Conservation (phyloP, 2,329 filamentous ascomycete species). For the Ophiocordyceps camponoti-floridani region DNA sequence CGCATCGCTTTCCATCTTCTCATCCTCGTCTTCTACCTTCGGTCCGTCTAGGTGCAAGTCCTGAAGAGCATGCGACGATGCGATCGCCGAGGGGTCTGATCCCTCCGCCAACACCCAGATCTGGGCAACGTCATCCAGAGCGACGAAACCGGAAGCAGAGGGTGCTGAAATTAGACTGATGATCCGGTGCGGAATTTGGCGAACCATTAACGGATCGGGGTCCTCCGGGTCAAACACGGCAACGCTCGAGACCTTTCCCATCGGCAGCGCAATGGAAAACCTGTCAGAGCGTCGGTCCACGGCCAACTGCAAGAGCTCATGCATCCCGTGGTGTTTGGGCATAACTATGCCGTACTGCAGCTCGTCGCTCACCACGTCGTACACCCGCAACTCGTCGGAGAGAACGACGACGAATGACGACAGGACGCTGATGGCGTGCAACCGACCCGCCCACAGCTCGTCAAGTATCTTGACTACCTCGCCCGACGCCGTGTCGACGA, state of each 20-base stretch:
- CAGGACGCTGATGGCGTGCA: slow-evolving; percentile 53
- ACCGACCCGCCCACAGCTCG: slow-evolving; percentile 45
- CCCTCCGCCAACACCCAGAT: slow-evolving; percentile 46
- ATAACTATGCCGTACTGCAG: slow-evolving; percentile 49
- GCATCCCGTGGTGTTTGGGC: slow-evolving; percentile 18
- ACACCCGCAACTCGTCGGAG: slow-evolving; percentile 57
- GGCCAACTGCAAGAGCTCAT: slow-evolving; percentile 46
- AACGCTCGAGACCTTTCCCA: slow-evolving; percentile 32
- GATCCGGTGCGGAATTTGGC: slow-evolving; percentile 37
- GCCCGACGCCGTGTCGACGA: slow-evolving; percentile 59
- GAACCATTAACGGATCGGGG: slow-evolving; percentile 38
- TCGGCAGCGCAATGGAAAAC: slow-evolving; percentile 43
- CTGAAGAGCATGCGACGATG: slow-evolving; percentile 35
- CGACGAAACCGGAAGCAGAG: slow-evolving; percentile 52
- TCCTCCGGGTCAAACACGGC: slow-evolving; percentile 49
- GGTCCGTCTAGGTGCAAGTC: slow-evolving; percentile 30
- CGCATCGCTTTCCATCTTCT: slow-evolving; percentile 18
- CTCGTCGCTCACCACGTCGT: slow-evolving; percentile 67
- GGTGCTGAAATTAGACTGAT: slow-evolving; percentile 48
- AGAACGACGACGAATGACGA: slow-evolving; percentile 59
- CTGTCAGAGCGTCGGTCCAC: slow-evolving; percentile 47
- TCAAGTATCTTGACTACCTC: slow-evolving; percentile 47
- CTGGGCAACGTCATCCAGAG: slow-evolving; percentile 59
- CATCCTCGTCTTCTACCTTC: slow-evolving; percentile 16
- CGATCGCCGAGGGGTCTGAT: slow-evolving; percentile 32